Percentiles rank a stretch among this genome's conserved stretches.
Conservation (phyloP, 352 stramenopile genomes). For the Pythium dissimile region DNA sequence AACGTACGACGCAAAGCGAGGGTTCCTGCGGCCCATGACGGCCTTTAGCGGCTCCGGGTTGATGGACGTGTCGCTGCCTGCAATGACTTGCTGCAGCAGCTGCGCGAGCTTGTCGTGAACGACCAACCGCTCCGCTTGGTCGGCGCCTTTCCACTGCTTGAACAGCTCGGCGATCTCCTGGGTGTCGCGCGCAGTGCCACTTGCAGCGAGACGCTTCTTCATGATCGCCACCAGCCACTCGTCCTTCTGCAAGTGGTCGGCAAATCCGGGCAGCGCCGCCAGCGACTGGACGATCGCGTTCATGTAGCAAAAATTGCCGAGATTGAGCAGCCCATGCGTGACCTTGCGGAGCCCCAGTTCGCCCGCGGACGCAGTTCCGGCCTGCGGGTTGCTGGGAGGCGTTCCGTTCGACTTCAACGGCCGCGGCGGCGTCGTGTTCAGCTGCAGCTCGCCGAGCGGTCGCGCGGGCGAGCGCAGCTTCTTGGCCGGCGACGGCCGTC, state of each 20-base stretch:
- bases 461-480: constrained; percentile 11
- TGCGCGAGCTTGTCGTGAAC: constrained; percentile 55
- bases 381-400: not conserved
- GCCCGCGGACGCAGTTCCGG: not conserved
- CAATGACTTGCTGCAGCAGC: constrained; percentile 55
- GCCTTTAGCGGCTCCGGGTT: constrained; percentile 77
- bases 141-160: constrained; percentile 40
- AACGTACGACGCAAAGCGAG: constrained; percentile 82
- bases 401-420: not conserved
- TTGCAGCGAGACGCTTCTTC: constrained; percentile 36
- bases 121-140: constrained; percentile 48
- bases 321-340: constrained; percentile 91
- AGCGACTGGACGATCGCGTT: constrained; percentile 92
- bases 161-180: constrained; percentile 47
- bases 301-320: constrained; percentile 93
- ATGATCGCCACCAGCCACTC: constrained; percentile 61
- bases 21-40: constrained; percentile 71
- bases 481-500: constrained; percentile 17
- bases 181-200: constrained; percentile 24
- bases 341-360: constrained; percentile 26
- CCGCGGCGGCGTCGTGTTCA: constrained; percentile 4
- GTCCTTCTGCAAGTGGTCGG: constrained; percentile 40
- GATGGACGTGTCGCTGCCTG: constrained; percentile 65
- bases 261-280: constrained; percentile 66
- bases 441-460: constrained; percentile 17